Base-by-base conservation (phyloP, 1,139 yeast genomes). In the Suhomyces bribrorum region DNA sequence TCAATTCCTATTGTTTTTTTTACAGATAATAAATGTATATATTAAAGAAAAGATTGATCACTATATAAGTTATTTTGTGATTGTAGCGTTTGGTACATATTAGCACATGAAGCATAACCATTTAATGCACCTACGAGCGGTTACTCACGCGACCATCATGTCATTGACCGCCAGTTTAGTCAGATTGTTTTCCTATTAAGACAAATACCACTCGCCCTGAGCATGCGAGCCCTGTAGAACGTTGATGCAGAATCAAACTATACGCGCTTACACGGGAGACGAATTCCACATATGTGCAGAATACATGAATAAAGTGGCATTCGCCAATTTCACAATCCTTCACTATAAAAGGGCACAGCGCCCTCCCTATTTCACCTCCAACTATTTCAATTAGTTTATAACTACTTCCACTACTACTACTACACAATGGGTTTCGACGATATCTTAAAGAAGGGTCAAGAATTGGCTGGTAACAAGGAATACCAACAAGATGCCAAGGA, bases 401-500 rank as follows among this genome's bases (percentile, higher is more conserved):
- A 8, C 8, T 16, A 6, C 26, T 12, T 29, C 17, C 32, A 16
- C 20, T 18, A 14, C 14, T 14, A 27, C 25, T 17, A 32, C 26
- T 13, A 29, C 5, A 31, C 35, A 47, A 62, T 62, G 66, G 56
- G 53, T 30, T 53, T 57, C 46, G 56, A 54, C 48, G 65, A 59
- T 52, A 48, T 62, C 31, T 30, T 62, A 28, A 61, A 61, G 53
- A 54, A 62, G 48, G 52, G 52, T 14, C 35, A 47, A 35, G 41
- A 36, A 29, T 27, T 37, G 37, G 54, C 50, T 44, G 55, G 53
- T 39, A 44, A 43, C 33, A 40, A 48, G 38, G 49, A 47, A 37
- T 50, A 46, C 48, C 31, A 49, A 29, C 59, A 61, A 42, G 71
- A 66, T 37, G 69, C 68, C 40, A 54, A 64, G 49, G 62, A 57